Evolutionary conservation across 208 protist species (phyloP).

Genomic region (Acanthamoeba royreba): DNA sequence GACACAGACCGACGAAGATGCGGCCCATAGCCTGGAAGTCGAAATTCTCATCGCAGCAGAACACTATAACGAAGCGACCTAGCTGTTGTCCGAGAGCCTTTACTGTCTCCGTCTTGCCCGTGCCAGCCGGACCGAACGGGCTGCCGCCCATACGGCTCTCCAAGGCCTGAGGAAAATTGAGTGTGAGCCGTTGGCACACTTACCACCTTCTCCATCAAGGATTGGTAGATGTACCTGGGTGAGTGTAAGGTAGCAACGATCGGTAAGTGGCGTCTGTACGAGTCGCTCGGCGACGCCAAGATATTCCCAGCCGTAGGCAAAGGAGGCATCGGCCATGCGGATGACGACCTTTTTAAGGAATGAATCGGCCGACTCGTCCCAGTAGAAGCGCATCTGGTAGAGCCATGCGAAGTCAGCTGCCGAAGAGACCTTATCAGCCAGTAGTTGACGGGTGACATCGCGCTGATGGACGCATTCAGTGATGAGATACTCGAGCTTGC

Average conservation of each 20-base stretch:
- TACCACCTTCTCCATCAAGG: not conserved
- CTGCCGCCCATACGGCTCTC: conserved; percentile 95
- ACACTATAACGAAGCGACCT: conserved; percentile 97
- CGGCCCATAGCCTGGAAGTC: conserved; percentile 97
- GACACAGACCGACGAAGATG: conserved; percentile 99
- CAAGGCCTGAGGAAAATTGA: conserved; percentile 89
- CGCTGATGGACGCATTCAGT: conserved; percentile 98
- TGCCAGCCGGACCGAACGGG: conserved; percentile 96
- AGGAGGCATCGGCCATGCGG: conserved; percentile 93
- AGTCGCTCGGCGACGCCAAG: conserved; percentile 94
- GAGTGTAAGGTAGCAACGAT: conserved; percentile 98
- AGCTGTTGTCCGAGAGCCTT: conserved; percentile 97
- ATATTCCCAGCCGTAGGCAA: conserved; percentile 99
- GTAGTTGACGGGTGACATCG: conserved; percentile 85
- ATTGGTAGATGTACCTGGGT: too few relatives aligned
- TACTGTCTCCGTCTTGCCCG: conserved; percentile 99
- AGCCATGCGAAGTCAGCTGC: conserved; percentile 95
- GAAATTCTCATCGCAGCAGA: conserved; percentile 99
- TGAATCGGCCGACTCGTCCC: conserved; percentile 62
- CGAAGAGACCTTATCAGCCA: conserved; percentile 60
- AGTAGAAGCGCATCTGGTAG: conserved; percentile 93
- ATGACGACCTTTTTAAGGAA: conserved; percentile 83
- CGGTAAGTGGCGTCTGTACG: conserved; percentile 98
- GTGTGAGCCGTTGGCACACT: not conserved
- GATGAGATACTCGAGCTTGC: conserved; percentile 96